Base-by-base conservation (phyloP, 306 rosid genomes). In the Medicago ruthenica region DNA sequence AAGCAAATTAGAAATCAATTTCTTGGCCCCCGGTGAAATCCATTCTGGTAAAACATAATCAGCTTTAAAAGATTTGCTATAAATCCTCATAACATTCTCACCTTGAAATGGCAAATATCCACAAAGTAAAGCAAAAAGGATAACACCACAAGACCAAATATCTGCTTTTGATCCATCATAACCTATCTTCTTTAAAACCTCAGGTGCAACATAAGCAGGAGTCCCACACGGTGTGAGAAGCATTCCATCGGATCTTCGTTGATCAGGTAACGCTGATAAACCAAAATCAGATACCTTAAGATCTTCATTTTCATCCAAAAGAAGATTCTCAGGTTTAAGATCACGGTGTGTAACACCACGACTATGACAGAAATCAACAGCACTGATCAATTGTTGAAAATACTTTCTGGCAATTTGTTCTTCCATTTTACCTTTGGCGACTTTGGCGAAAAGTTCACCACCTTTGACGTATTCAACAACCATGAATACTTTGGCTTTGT, bases 191-290 rank as follows among this genome's bases (percentile, higher is more conserved):
- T 88, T 86, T 69, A 93, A 76, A 0, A 93, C 84, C 84, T 93
- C 98, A 2, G 98, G 98, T 0, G 97, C 98, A 36, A 93, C 93
- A 71, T 93, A 93, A 0, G 97, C 89, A 9, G 96, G 98, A 0
- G 98, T 91, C 1, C 98, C 98, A 18, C 98, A 93, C 64, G 85
- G 92, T 6, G 98, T 93, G 16, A 85, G 78, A 0, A 93, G 92
- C 89, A 93, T 71, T 0, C 98, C 96, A 44, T 93, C 97, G 1
- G 73, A 83, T 22, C 96, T 21, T 4, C 87, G 85, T 50, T 91
- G 96, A 15, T 93, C 91, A 14, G 96, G 93, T 84, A 93, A 40
- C 0, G 97, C 97, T 0, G 98, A 93, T 7, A 93, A 53, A 0
- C 98, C 96, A 0, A 93, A 93, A 83, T 93, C 98, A 0, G 97